Conservation (phyloP, 1,284 basidiomycete species). For the Phellopilus nigrolimitatus region DNA sequence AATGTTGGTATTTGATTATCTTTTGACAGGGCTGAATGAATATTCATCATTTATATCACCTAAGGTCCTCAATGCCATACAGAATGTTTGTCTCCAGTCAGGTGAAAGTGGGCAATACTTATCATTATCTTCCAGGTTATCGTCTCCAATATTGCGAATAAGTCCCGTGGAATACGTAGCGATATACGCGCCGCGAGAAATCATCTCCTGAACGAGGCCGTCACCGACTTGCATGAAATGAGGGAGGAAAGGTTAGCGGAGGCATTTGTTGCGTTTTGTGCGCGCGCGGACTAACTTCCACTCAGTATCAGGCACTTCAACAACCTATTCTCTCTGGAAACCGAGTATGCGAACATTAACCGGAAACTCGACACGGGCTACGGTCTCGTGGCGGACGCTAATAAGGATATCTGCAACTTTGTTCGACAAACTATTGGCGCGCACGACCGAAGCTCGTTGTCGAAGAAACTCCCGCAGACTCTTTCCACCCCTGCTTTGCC, state of each 20-base stretch:
- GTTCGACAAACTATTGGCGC: conserved; percentile 31
- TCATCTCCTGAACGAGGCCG: conserved; percentile 38
- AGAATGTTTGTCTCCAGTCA: conserved; percentile 11
- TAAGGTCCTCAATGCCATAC: conserved; percentile 19
- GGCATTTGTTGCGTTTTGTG: conserved; percentile 13
- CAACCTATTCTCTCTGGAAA: conserved; percentile 37
- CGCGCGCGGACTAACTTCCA: conserved; percentile 21
- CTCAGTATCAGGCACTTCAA: conserved; percentile 39
- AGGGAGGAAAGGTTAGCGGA: conserved; percentile 34
- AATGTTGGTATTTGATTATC: conserved; percentile 1
- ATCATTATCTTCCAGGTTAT: conserved; percentile 33
- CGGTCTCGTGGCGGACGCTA: conserved; percentile 34
- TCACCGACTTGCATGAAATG: conserved; percentile 36
- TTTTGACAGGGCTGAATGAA: neutral
- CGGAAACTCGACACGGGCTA: conserved; percentile 29
- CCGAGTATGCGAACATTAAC: conserved; percentile 37
- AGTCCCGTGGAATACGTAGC: conserved; percentile 37
- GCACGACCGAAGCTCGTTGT: conserved; percentile 33
- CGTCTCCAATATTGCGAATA: conserved; percentile 37
- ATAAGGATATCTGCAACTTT: conserved; percentile 27
- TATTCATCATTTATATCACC: neutral
- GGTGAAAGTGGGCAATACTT: neutral
- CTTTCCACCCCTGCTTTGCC: conserved; percentile 27
- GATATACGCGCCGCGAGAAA: conserved; percentile 38
- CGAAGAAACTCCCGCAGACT: conserved; percentile 35